Base-by-base conservation (phyloP, 1,284 basidiomycete genomes). In the Afroboletus lepidellus region DNA sequence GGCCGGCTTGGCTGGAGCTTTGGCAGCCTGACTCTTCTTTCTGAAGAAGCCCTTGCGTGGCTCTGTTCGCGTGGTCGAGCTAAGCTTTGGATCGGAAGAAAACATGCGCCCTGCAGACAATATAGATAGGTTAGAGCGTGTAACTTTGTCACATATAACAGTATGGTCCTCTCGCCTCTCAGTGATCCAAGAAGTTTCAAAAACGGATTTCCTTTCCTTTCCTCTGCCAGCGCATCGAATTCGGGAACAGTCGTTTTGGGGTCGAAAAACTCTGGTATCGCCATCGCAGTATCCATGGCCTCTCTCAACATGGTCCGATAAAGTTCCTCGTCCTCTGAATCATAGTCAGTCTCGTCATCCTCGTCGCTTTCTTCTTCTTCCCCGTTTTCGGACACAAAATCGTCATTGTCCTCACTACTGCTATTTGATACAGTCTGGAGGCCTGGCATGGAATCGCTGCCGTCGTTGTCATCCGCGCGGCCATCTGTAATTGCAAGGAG, bases 121-220 rank as follows among this genome's bases (percentile, higher is more conserved):
- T 6, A 20, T 38, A 11, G 20, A 13, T 38, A 23, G 2, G 34
- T 55, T 25, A 60, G 39, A 33, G 21, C 39, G 39, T 15, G 23
- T 23, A 23, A 46, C 30, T 15, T 33, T 12, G 29, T 30, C 27
- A 27, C 12, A n/a, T 8, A 18, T 9, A 36, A 3, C 11, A 13
- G 20, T 12, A 24, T 38, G 44, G 18, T 27, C 41, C 37, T 61
- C 67, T 36, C 58, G 84, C 87, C 89, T 79, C 84, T 76, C 50
- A 91, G 64, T 15, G 83, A 83, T 20, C 83, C 83, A 55, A 91
- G 70, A 32, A 90, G 65, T 65, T 84, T 88, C 62, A 90, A 66
- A 66, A 91, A 88, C 0, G 87, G 85, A 60, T 90, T 91, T 15
- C 74, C 78, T 64, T 83, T 84, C 49, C 76, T 73, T 49, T 81